Evolutionary conservation across 768 basidiomycete genomes (phyloP), one percentile per base, ranked within the genome.

Genomic region (Lepiota brunneoincarnata): DNA sequence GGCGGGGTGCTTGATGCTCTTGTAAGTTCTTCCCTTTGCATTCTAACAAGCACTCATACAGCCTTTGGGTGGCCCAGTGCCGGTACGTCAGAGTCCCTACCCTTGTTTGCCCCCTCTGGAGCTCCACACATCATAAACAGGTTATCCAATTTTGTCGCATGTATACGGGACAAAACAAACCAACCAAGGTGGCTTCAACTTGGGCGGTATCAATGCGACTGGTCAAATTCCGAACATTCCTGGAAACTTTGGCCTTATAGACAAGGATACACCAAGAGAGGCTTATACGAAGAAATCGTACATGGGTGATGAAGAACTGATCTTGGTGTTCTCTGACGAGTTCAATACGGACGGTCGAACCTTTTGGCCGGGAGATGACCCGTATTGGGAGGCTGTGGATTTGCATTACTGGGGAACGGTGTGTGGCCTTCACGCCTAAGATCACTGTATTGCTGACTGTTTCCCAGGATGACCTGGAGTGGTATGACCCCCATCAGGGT

Each of bases 381-480:
- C 94, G 79, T 78, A 83, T 77, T 65, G 96, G 93, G 92, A 95
- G 65, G 95, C 90, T 20, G 84, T 78, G 7, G 85, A 96, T 66
- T 67, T 95, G 28, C 83, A 95, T 65, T 97, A 96, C 68, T 92
- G 90, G 88, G 59, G 59, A 26, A 60, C 59, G n/a, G 59, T 60
- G 18, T 12, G 57, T 87, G 39, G 58, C 75, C 61, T 58, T 24
- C 17, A 6, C 24, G 14, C 4, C 46, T 35, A 21, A 18, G n/a
- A 9, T 40, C 7, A 15, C 41, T 35, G 11, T n/a, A 14, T 50
- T 21, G 23, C 43, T 47, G 51, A 49, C 23, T 31, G 75, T 74
- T 75, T 78, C 86, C 1, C 90, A 91, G 15, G 86, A 74, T 52
- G 89, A 93, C 64, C 63, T 87, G 44, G 91, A 93, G 69, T 93